Conservation (phyloP, 306 rosid genomes). For the Leucaena leucocephala region DNA sequence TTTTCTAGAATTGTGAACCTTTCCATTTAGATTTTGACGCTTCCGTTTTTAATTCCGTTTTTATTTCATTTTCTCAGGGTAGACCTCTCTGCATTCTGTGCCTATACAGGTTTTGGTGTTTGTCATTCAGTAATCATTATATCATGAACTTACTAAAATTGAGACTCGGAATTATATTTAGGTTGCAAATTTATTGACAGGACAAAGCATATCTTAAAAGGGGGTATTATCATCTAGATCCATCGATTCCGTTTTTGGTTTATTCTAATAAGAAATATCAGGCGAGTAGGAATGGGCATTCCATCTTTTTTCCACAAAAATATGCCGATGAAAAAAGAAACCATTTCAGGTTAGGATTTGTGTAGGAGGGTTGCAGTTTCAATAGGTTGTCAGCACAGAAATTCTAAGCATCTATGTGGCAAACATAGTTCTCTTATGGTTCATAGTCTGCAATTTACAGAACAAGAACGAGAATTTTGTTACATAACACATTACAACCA, state of each 20-base stretch:
- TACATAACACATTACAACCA: not conserved
- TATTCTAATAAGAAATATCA: not conserved
- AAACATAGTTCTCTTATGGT: no score
- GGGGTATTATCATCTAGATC: not conserved
- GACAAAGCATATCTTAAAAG: not conserved
- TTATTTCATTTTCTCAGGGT: no score
- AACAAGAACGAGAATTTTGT: not conserved
- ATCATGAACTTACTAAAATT: not conserved
- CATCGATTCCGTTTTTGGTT: not conserved
- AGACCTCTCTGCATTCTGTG: no score
- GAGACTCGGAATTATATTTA: no score
- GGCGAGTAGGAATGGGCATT: not conserved
- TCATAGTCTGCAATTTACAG: no score
- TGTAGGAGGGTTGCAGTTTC: not conserved
- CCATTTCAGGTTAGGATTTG: not conserved
- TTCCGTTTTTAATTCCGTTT: not conserved
- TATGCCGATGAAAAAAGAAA: no score
- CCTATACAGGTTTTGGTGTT: no score
- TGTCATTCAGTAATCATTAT: no score
- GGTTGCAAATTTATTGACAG: not conserved
- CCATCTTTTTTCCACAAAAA: not conserved
- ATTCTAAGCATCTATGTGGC: not conserved
- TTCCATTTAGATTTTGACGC: no score
- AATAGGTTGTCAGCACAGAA: not conserved
- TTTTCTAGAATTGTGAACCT: not conserved